phyloP scores from a whole-genome alignment of 78 protist species.

The Creolimax fragrantissima region DNA sequence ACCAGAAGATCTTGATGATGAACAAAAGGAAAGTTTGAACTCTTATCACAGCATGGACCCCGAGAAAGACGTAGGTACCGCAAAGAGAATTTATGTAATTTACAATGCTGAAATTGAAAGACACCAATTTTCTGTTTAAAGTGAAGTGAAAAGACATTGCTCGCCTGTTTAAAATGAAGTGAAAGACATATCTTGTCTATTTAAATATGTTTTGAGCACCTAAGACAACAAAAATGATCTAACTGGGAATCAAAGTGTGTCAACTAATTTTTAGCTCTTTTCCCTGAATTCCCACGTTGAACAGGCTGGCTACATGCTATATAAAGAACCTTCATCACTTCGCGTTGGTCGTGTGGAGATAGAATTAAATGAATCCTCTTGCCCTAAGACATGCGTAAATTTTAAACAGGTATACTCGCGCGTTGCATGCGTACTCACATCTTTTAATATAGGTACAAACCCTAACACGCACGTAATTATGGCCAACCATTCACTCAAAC shows the following conservation, averaged over 20 bases:
- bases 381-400: conserved; percentile 57
- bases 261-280: too few species aligned
- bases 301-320: too few species aligned
- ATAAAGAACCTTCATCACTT: too few species aligned
- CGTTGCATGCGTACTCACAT: neutral
- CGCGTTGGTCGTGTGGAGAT: conserved; percentile 39
- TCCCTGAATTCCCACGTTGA: too few species aligned
- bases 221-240: neutral
- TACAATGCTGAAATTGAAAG: neutral
- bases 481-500: neutral
- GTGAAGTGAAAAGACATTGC: neutral
- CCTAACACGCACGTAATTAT: neutral
- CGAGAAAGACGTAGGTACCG: neutral
- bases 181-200: neutral
- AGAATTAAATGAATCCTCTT: conserved; percentile 37
- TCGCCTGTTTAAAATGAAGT: neutral
- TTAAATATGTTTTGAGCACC: neutral
- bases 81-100: neutral
- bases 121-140: too few species aligned
- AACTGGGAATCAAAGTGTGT: neutral
- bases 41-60: neutral
- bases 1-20: neutral
- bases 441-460: neutral
- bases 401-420: conserved; percentile 6
- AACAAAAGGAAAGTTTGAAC: neutral